Base-by-base conservation (phyloP, 352 stramenopile species). In the Plasmopara muralis region DNA sequence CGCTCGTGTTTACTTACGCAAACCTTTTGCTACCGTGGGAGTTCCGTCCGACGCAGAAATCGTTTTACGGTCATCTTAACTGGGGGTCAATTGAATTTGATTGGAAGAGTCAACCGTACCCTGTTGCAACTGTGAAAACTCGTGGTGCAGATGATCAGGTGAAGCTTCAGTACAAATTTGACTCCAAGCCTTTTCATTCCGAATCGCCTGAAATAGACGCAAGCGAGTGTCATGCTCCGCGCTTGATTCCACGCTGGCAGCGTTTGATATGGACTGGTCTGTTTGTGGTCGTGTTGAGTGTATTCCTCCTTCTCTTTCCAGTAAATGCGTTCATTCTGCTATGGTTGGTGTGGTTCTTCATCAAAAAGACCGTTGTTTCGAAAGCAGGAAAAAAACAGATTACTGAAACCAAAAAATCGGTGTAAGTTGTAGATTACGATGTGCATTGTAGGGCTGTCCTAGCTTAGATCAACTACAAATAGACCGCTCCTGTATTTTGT, bases 71-170 rank as follows among this genome's bases (percentile, higher is more conserved):
- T 20, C 84, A 85, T 40, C 61, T 96, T 20, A 98, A 98, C 66
- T 96, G 93, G 80, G 92, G 82, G n/a, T 86, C 93, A 43, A 81
- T 98, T 39, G 81, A 96, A 29, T 85, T 98, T 50, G 88, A 97
- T 70, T 97, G 86, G 84, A 52, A 80, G 2, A 50, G 42, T 46
- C 52, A 70, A 53, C 57, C 70, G 0, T 53, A 82, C 43, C 75
- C 80, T 4, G 50, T 89, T 3, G 81, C 81, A 2, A 71, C 71
- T 9, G 78, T 91, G 20, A 63, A 70, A 44, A 69, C 79, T 3
- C 74, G 72, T 39, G 77, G 77, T 38, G 62, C 64, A 9, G 81
- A 91, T 55, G 64, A 87, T 47, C 15, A 71, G 28, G 72, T 89
- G 46, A 91, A 91, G 57, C 70, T 91, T 28, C 33, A 82, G 53